Percentiles rank a stretch among this genome's conserved stretches.
These are phyloP conservation scores for Paecilomyces fulvus DNA, from an alignment of 2,329 filamentous ascomycete genomes.

Conservation along the genomic window DNA sequence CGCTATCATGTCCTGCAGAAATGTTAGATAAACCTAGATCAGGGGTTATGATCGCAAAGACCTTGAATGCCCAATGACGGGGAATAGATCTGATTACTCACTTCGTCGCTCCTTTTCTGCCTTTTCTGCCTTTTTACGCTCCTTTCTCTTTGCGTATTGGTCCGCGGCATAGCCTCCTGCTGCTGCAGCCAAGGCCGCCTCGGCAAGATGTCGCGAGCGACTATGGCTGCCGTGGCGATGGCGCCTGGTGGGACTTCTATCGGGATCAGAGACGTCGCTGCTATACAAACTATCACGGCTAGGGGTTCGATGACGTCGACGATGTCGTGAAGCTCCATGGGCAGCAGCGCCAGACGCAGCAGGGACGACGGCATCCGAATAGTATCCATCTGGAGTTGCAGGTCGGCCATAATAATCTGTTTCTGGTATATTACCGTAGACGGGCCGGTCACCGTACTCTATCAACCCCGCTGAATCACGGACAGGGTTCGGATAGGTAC, in stretches of 20 bases:
- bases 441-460: slow-evolving; percentile 56
- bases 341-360: slow-evolving; percentile 23
- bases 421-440: slow-evolving; percentile 46
- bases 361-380: slow-evolving; percentile 35
- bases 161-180: slow-evolving; percentile 50
- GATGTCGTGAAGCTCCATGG: slow-evolving; percentile 19
- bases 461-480: slow-evolving; percentile 46
- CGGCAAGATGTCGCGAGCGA: slow-evolving; percentile 39
- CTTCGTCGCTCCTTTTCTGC: slow-evolving; percentile 34
- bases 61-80: neutral
- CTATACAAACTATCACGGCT: slow-evolving; percentile 31
- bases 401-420: slow-evolving; percentile 40
- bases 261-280: slow-evolving; percentile 30
- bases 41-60: neutral
- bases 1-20: slow-evolving; percentile 20
- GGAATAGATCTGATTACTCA: slow-evolving; percentile 25
- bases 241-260: slow-evolving; percentile 23
- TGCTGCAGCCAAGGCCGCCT: slow-evolving; percentile 50
- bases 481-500: slow-evolving; percentile 30
- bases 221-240: slow-evolving; percentile 27
- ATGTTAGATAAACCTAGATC: slow-evolving; percentile 2
- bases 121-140: slow-evolving; percentile 47
- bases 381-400: slow-evolving; percentile 28
- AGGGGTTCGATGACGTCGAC: slow-evolving; percentile 40
- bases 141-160: slow-evolving; percentile 48